Base-by-base conservation (phyloP, 2,329 filamentous ascomycete genomes). In the Aspergillus japonicus region DNA sequence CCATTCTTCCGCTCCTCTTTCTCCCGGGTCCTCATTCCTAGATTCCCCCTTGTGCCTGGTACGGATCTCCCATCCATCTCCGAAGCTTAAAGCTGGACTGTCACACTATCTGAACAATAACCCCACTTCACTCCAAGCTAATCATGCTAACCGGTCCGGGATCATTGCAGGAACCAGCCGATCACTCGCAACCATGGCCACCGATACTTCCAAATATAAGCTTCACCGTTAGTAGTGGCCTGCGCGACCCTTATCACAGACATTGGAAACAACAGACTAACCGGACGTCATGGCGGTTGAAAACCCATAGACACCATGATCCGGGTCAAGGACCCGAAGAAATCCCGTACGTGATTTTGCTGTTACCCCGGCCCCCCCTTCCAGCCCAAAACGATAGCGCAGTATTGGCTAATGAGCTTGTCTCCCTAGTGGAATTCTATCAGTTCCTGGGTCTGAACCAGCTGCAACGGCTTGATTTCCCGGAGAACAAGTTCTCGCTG, bases 321-420 rank as follows among this genome's bases (percentile, higher is more conserved):
- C 74, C 89, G 94, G 76, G 90, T 98, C 73, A 98, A 98, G 79
- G 92, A 99, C 79, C 94, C 94, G 11, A 89, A 93, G 78, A 86
- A 83, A 73, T 92, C 89, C 44, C 78, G 89, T 89, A 80, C 51
- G 78, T 72, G 21, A 5, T 4, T 1, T 21, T 26, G 6, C 47
- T 42, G 2, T 23, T 23, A 23, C 23, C 23, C 23, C 23, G 23
- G 3, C 2, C 44, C 26, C 26, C 26, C 57, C 58, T 33, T 49
- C 8, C 44, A 7, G 16, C 35, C 44, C 6, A 19, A 31, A 12
- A n/a, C 21, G 24, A 12, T 35, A 7, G 29, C 12, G 14, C 26
- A 33, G 29, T 35, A 6, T 31, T 48, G 44, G n/a, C n/a, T 56
- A 10, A 44, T 12, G 8, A n/a, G 48, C 35, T 44, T 26, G 23